These are phyloP conservation scores for Clavariopsis aquatica DNA, from an alignment of 495 filamentous ascomycete genomes.

Conservation along the genomic window DNA sequence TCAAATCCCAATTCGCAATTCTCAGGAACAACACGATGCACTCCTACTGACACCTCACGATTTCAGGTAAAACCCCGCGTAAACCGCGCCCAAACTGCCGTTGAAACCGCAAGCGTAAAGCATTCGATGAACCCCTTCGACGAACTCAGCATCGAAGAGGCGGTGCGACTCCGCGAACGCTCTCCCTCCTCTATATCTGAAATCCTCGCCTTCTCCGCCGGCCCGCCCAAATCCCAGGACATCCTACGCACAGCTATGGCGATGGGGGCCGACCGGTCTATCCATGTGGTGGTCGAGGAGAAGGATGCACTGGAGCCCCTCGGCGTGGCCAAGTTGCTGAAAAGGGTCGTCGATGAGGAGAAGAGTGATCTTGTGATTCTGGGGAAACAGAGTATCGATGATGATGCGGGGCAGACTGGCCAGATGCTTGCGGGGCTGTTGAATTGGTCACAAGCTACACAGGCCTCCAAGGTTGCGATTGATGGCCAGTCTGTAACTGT, in stretches of 20 bases:
- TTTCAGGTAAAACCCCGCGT: conserved; percentile 98
- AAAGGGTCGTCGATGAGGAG: conserved; percentile 73
- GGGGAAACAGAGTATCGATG: conserved; percentile 97
- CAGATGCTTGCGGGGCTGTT: conserved; percentile 95
- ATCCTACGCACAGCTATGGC: conserved; percentile 94
- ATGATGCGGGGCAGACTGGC: conserved; percentile 92
- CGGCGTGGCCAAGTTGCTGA: conserved; percentile 83
- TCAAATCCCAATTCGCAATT: background rate
- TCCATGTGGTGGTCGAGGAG: conserved; percentile 75
- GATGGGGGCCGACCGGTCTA: conserved; percentile 91
- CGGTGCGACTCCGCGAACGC: conserved; percentile 87
- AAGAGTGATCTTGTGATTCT: conserved; percentile 87
- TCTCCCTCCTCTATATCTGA: conserved; percentile 65
- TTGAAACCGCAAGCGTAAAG: conserved; percentile 90
- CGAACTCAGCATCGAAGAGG: conserved; percentile 95
- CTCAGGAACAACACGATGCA: conserved; percentile 7
- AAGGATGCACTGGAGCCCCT: conserved; percentile 77
- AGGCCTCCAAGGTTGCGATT: conserved; percentile 80
- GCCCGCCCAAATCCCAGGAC: conserved; percentile 82
- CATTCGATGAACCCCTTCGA: conserved; percentile 99
- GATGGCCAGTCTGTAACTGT: conserved; percentile 66
- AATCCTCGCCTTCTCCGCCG: conserved; percentile 86
- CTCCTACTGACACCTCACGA: conserved; percentile 13
- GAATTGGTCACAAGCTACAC: conserved; percentile 91
- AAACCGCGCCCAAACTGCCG: conserved; percentile 90